Percentiles rank a stretch among this genome's conserved stretches.
Conservation (phyloP, 1,284 basidiomycete genomes). For the Ceratobasidium sp. region DNA sequence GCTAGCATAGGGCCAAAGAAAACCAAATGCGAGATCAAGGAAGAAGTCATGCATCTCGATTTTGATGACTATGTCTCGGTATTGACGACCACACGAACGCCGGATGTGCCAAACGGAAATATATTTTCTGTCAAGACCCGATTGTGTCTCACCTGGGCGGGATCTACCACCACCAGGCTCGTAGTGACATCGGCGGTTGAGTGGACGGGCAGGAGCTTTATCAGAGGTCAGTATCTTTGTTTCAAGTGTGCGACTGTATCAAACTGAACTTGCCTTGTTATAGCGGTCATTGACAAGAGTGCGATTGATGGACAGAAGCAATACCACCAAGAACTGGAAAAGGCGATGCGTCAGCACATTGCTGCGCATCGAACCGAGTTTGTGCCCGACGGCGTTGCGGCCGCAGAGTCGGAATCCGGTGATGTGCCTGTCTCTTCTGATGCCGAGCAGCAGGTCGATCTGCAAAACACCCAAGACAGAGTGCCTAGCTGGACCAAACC, state of each 20-base stretch:
- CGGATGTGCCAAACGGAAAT: slow-evolving; percentile 91
- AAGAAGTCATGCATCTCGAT: slow-evolving; percentile 82
- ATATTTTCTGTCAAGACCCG: slow-evolving; percentile 93
- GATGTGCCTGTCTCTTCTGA: slow-evolving; percentile 33
- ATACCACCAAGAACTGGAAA: slow-evolving; percentile 85
- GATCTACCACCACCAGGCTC: slow-evolving; percentile 75
- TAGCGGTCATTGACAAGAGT: slow-evolving; percentile 91
- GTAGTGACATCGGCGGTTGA: slow-evolving; percentile 91
- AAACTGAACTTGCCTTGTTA: slow-evolving; percentile 1
- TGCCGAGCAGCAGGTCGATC: background rate
- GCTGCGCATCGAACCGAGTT: slow-evolving; percentile 88
- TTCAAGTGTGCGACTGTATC: background rate
- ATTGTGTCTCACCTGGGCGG: slow-evolving; percentile 94
- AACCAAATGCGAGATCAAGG: slow-evolving; percentile 91
- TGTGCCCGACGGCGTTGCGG: slow-evolving; percentile 74
- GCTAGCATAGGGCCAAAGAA: slow-evolving; percentile 90
- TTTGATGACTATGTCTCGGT: slow-evolving; percentile 84
- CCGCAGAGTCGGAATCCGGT: slow-evolving; percentile 47
- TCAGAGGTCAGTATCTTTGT: slow-evolving; percentile 70
- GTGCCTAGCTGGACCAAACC: too few species aligned
- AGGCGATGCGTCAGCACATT: slow-evolving; percentile 86
- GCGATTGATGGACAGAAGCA: slow-evolving; percentile 91
- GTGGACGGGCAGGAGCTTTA: slow-evolving; percentile 95
- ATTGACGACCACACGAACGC: slow-evolving; percentile 89
- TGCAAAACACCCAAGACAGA: background rate